A percentile compares a stretch with the other conserved stretches of the same genome.
Conservation (phyloP, 2,329 filamentous ascomycete genomes). For the Fusarium phyllophilum region DNA sequence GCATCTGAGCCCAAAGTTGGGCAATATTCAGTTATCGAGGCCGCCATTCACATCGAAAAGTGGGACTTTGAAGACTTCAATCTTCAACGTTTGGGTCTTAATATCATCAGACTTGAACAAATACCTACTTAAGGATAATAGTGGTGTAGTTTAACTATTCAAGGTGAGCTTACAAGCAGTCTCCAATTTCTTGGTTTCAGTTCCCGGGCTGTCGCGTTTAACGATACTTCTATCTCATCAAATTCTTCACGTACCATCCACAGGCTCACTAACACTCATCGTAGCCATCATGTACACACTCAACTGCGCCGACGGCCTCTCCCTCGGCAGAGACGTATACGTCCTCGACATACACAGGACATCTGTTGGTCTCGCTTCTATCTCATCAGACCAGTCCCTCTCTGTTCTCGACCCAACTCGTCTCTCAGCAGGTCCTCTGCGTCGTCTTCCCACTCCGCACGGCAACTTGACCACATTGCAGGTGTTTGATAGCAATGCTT, state of each 20-base stretch:
- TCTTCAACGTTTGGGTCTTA: neutral
- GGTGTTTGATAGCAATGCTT: conserved; percentile 61
- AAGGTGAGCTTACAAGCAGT: neutral
- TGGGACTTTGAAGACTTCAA: conserved; percentile 40
- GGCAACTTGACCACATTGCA: conserved; percentile 72
- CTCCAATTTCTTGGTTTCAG: accelerated
- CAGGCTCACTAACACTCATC: conserved; percentile 8
- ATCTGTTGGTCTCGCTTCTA: conserved; percentile 64
- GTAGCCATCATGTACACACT: conserved; percentile 48
- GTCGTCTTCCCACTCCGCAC: conserved; percentile 62
- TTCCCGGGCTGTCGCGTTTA: accelerated
- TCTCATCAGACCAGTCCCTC: conserved; percentile 77
- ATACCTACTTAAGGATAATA: neutral
- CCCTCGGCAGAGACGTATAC: conserved; percentile 58
- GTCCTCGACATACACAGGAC: conserved; percentile 68
- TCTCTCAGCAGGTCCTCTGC: conserved; percentile 62
- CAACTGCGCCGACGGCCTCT: conserved; percentile 45
- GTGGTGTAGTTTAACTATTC: no score
- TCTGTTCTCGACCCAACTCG: conserved; percentile 70
- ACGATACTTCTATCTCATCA: neutral
- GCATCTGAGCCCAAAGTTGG: neutral
- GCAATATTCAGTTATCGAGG: conserved; percentile 48
- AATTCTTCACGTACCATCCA: neutral
- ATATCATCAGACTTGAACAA: neutral
- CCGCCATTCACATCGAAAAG: conserved; percentile 23